phyloP scores from a whole-genome alignment of 2,329 filamentous ascomycete genomes.

The Talaromyces sp. region DNA sequence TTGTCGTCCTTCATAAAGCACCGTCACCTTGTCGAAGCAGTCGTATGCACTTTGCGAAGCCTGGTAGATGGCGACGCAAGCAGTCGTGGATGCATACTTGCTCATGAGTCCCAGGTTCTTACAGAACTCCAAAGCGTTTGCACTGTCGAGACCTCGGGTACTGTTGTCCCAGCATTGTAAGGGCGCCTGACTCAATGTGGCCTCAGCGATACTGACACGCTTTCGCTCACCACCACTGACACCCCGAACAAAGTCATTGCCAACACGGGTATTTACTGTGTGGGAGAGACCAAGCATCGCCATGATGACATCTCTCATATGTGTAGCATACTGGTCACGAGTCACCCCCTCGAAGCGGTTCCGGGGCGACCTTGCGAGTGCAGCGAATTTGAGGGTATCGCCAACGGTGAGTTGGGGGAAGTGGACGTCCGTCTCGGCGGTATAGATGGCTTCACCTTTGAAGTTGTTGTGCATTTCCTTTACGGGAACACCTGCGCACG shows the following conservation, averaged over 20 bases:
- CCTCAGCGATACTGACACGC: slow-evolving; percentile 59
- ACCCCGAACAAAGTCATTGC: slow-evolving; percentile 58
- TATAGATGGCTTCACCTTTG: slow-evolving; percentile 82
- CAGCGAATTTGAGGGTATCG: slow-evolving; percentile 75
- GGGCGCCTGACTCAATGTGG: slow-evolving; percentile 46
- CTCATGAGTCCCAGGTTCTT: slow-evolving; percentile 50
- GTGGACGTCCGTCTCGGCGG: slow-evolving; percentile 78
- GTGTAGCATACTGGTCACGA: slow-evolving; percentile 42
- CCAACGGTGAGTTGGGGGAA: slow-evolving; percentile 75
- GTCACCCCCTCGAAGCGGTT: slow-evolving; percentile 39
- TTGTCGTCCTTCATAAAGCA: slow-evolving; percentile 71
- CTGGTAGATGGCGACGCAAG: slow-evolving; percentile 57
- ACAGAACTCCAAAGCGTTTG: slow-evolving; percentile 57
- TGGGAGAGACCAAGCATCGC: slow-evolving; percentile 47
- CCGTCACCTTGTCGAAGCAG: slow-evolving; percentile 67
- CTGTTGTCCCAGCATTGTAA: slow-evolving; percentile 49
- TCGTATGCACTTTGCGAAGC: slow-evolving; percentile 49
- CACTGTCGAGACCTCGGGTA: slow-evolving; percentile 51
- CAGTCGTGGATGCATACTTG: slow-evolving; percentile 48
- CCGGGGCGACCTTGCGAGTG: slow-evolving; percentile 56
- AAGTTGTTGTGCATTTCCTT: slow-evolving; percentile 69
- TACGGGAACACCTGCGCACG: slow-evolving; percentile 28
- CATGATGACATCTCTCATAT: slow-evolving; percentile 47
- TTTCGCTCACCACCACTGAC: slow-evolving; percentile 61
- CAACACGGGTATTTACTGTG: slow-evolving; percentile 49